Percentiles rank a stretch among this genome's conserved stretches.
phyloP scores from a whole-genome alignment of 2,329 filamentous ascomycete genomes.

The Domatiomyces catenatus region DNA sequence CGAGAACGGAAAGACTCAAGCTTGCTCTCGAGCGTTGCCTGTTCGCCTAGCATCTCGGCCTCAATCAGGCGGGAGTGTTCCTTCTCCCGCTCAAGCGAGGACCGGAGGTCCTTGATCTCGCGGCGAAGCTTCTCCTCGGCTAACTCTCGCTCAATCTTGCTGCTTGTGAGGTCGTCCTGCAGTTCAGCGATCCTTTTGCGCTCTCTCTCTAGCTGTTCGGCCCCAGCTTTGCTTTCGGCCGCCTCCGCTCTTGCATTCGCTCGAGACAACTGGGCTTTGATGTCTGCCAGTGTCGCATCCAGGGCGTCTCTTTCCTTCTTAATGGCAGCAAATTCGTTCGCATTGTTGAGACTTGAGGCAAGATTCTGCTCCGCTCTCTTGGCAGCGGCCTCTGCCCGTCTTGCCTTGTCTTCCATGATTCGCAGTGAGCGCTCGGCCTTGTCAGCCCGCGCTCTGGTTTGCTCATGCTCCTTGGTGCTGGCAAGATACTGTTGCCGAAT shows the following conservation, averaged over 20 bases:
- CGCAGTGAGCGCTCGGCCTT: conserved; percentile 42
- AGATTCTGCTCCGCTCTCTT: conserved; percentile 41
- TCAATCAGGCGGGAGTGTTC: conserved; percentile 56
- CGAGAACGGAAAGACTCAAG: conserved; percentile 72
- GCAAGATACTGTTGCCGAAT: conserved; percentile 41
- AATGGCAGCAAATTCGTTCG: conserved; percentile 46
- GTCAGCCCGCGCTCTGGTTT: conserved; percentile 40
- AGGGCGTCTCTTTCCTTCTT: conserved; percentile 48
- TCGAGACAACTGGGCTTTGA: conserved; percentile 54
- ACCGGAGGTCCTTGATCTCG: conserved; percentile 56
- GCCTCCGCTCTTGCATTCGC: conserved; percentile 52
- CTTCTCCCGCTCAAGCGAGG: conserved; percentile 56
- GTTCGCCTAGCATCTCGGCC: conserved; percentile 66
- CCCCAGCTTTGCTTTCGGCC: conserved; percentile 50
- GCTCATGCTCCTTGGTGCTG: conserved; percentile 35
- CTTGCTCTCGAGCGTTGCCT: conserved; percentile 64
- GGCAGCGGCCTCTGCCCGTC: conserved; percentile 43
- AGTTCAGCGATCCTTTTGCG: conserved; percentile 40
- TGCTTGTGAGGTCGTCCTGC: conserved; percentile 48
- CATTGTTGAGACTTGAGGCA: conserved; percentile 35
- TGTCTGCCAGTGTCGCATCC: conserved; percentile 48
- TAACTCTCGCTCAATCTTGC: conserved; percentile 62
- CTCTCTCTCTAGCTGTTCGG: conserved; percentile 53
- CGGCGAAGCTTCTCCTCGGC: conserved; percentile 53
- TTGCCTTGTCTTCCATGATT: conserved; percentile 39